These are phyloP conservation scores for Aspergillus eucalypticola DNA, from an alignment of 2,329 filamentous ascomycete species.

Conservation along the genomic window DNA sequence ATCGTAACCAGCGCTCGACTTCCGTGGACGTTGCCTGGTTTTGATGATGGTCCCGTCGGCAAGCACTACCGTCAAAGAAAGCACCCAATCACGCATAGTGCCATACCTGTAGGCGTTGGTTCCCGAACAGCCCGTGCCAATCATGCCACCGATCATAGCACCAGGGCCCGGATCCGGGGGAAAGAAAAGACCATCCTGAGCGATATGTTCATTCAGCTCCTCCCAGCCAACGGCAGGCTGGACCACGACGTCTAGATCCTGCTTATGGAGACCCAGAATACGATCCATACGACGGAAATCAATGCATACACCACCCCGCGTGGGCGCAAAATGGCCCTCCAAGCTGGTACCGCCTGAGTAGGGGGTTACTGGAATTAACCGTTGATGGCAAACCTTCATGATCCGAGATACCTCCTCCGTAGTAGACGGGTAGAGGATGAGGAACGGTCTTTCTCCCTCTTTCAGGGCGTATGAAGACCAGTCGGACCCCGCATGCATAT, in stretches of 20 bases:
- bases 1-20: slow-evolving; percentile 90
- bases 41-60: slow-evolving; percentile 89
- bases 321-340: slow-evolving; percentile 85
- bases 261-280: slow-evolving; percentile 73
- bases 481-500: slow-evolving; percentile 61
- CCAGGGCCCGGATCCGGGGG: slow-evolving; percentile 88
- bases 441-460: slow-evolving; percentile 47
- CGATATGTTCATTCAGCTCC: slow-evolving; percentile 74
- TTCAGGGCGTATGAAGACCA: slow-evolving; percentile 59
- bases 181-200: slow-evolving; percentile 77
- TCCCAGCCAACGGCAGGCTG: slow-evolving; percentile 88
- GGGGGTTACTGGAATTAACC: slow-evolving; percentile 80
- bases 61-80: slow-evolving; percentile 81
- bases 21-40: slow-evolving; percentile 82
- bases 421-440: slow-evolving; percentile 72
- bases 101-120: slow-evolving; percentile 92
- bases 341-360: slow-evolving; percentile 87
- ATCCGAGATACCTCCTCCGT: slow-evolving; percentile 84
- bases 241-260: slow-evolving; percentile 73
- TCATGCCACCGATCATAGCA: slow-evolving; percentile 81
- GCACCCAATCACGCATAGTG: slow-evolving; percentile 93
- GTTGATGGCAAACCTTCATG: slow-evolving; percentile 82
- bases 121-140: slow-evolving; percentile 59
- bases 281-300: slow-evolving; percentile 86
- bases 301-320: slow-evolving; percentile 78